Conservation (phyloP, 1,284 basidiomycete genomes). For the Apiotrichum veenhuisii region DNA sequence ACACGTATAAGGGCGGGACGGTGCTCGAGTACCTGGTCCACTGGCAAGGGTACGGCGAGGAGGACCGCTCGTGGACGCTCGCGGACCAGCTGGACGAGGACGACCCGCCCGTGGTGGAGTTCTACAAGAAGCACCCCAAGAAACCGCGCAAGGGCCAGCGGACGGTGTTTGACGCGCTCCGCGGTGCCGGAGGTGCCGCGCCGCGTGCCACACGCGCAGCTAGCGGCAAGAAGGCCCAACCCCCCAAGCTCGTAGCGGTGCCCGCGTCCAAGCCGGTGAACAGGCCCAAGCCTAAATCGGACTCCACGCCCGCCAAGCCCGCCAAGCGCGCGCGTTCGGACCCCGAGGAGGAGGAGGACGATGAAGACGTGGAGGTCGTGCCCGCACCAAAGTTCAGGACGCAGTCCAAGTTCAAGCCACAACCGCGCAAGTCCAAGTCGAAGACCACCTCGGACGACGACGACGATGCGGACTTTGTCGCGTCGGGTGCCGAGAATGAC, state of each 20-base stretch:
- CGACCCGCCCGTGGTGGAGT: slow-evolving; percentile 38
- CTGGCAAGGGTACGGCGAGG: slow-evolving; percentile 33
- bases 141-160: slow-evolving; percentile 20
- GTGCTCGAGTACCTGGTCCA: slow-evolving; percentile 38
- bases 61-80: slow-evolving; percentile 37
- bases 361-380: background rate
- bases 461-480: background rate
- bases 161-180: slow-evolving; percentile 6
- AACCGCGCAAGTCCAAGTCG: too few species aligned
- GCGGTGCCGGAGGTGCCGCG: too few species aligned
- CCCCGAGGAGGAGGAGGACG: slow-evolving; percentile 22
- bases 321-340: slow-evolving; percentile 7
- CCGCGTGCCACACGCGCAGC: background rate
- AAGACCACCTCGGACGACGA: background rate
- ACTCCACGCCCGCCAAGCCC: background rate
- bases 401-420: too few species aligned
- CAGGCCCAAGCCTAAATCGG: background rate
- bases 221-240: background rate
- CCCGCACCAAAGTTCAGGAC: too few species aligned
- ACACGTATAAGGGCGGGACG: slow-evolving; percentile 15
- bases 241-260: background rate
- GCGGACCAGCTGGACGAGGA: slow-evolving; percentile 46
- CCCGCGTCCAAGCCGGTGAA: background rate
- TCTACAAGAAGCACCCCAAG: slow-evolving; percentile 29
- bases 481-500: background rate